Base-by-base conservation (phyloP, 495 filamentous ascomycete genomes). In the Penicillium crystallinum region DNA sequence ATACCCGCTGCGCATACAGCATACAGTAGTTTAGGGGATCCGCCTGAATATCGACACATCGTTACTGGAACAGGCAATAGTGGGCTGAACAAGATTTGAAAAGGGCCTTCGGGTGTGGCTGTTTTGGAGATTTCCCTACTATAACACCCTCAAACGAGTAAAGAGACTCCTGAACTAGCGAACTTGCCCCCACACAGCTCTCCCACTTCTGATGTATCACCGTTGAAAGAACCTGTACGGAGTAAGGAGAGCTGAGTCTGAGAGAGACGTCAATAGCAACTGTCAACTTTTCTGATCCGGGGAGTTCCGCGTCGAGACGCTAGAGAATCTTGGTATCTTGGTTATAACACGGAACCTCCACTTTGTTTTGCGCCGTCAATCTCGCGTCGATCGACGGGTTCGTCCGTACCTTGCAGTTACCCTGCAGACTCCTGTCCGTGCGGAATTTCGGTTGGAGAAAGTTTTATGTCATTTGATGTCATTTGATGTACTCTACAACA, bases 1-100 rank as follows among this genome's bases (percentile, higher is more conserved):
- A 65, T 63, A 65, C 63, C 63, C 63, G 63, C 63, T 61, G 63
- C 57, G 53, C 63, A 58, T 58, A 58, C 49, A 64, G 55, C 58
- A 25, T 62, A 65, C 59, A 64, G 62, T 58, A 61, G 55, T 48
- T 48, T 48, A 48, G 46, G 15, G 37, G 54, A 50, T 50, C 48
- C 48, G 48, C 48, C 38, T 31, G 9, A 47, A 47, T 47, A 7
- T 27, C 23, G 7, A 42, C 40, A 21, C n/a, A 33, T 40, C 21
- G n/a, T 27, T 15, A 33, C 39, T 44, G 21, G n/a, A 27, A 48
- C 4, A 19, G 39, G 29, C 34, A 35, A 19, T 52, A 37, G 48
- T 15, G 17, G 7, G 19, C 9, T 29, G n/a, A n/a, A n/a, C 4
- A 27, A n/a, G 33, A 27, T 47, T 47, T 18, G 44, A 17, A 34